These are phyloP conservation scores for Corinectria fuckeliana DNA, from an alignment of 2,329 filamentous ascomycete species.

Conservation along the genomic window DNA sequence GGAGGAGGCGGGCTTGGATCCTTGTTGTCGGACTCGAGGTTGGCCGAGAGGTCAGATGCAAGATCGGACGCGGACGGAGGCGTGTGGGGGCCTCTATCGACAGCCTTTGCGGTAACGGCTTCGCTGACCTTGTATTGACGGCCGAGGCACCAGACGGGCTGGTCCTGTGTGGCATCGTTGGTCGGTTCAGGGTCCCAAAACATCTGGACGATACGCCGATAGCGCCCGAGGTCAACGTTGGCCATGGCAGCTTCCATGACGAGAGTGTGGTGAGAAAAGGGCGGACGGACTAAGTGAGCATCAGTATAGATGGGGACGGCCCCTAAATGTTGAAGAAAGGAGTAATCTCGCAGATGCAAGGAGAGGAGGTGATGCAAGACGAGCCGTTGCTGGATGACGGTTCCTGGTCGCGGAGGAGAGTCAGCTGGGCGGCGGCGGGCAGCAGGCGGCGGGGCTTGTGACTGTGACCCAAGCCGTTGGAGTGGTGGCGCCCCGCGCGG, in stretches of 20 bases:
- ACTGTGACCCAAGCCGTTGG: constrained; percentile 9
- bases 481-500: constrained; percentile 14
- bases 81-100: constrained; percentile 29
- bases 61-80: constrained; percentile 26
- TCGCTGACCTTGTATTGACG: constrained; percentile 55
- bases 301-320: constrained; percentile 2
- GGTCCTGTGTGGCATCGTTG: constrained; percentile 72
- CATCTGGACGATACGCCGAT: constrained; percentile 83
- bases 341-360: neutral
- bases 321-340: neutral
- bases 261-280: constrained; percentile 3
- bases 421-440: constrained; percentile 11
- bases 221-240: constrained; percentile 75
- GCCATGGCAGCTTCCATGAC: constrained; percentile 49
- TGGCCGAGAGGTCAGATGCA: constrained; percentile 6
- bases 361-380: neutral
- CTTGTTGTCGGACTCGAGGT: constrained; percentile 10
- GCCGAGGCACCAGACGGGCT: constrained; percentile 84
- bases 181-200: constrained; percentile 90
- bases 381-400: neutral
- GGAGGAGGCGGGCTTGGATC: constrained; percentile 27
- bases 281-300: constrained; percentile 21
- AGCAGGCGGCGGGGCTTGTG: too few relatives aligned
- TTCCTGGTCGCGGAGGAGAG: constrained; percentile 1
- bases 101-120: constrained; percentile 14